Evolutionary conservation across 176 grass and related monocot species (phyloP).

Genomic region (Alloteropsis semialata): DNA sequence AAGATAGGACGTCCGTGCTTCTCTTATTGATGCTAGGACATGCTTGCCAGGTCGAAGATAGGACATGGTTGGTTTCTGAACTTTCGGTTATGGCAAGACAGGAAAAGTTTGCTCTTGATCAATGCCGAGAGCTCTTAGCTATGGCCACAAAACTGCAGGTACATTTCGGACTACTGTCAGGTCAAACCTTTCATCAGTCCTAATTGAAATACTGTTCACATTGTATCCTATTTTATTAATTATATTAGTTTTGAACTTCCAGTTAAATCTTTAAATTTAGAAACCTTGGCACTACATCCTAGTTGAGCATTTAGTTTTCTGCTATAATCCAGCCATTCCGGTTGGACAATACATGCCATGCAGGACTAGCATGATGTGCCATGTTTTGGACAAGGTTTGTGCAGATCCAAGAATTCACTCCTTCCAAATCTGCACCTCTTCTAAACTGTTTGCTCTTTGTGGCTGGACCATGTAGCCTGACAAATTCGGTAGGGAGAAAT

Average conservation of each 20-base stretch:
- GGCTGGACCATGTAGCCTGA: constrained; percentile 3
- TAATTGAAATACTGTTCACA: not conserved
- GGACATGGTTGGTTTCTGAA: constrained; percentile 48
- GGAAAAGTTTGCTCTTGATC: constrained; percentile 56
- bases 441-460: not conserved
- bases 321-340: not conserved
- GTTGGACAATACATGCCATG: not conserved
- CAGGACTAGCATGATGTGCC: too few species aligned
- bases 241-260: not conserved
- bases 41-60: constrained; percentile 56
- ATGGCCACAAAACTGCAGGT: constrained; percentile 68
- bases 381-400: not conserved
- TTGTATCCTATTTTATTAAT: not conserved
- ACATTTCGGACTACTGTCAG: constrained; percentile 10
- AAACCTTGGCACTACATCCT: not conserved
- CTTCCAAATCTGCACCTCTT: not conserved
- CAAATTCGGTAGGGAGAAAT: constrained; percentile 1
- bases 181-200: not conserved
- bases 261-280: not conserved
- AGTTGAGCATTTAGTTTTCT: not conserved
- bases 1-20: constrained; percentile 12
- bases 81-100: constrained; percentile 39
- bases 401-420: not conserved
- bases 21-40: constrained; percentile 21
- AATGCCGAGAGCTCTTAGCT: constrained; percentile 67